Evolutionary conservation across 2,329 filamentous ascomycete species (phyloP).

Genomic region (Metarhizium robertsii): DNA sequence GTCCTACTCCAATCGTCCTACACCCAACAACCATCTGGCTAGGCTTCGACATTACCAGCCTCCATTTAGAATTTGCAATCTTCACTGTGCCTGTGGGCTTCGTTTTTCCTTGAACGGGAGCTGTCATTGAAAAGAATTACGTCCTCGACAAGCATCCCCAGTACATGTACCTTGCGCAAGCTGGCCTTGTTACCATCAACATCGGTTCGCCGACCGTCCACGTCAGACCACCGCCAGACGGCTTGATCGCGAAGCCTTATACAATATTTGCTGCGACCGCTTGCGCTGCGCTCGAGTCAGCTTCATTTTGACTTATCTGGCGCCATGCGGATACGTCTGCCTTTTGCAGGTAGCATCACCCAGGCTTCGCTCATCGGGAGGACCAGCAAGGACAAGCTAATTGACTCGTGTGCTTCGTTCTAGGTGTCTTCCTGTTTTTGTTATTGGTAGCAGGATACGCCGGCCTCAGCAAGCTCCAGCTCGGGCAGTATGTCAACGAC

Average conservation of each 20-base stretch:
- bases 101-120: not conserved
- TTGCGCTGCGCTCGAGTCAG: not conserved
- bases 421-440: slow-evolving; percentile 62
- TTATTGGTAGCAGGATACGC: slow-evolving; percentile 68
- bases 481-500: slow-evolving; percentile 62
- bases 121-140: not conserved
- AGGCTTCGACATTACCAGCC: not conserved
- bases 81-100: not conserved
- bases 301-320: not conserved
- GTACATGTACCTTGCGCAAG: not conserved
- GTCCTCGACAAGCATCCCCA: too few relatives aligned
- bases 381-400: not conserved
- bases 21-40: too few relatives aligned
- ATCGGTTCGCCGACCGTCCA: not conserved
- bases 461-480: slow-evolving; percentile 60
- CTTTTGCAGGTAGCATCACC: not conserved
- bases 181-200: not conserved
- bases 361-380: not conserved
- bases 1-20: too few relatives aligned
- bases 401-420: slow-evolving; percentile 8
- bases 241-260: not conserved
- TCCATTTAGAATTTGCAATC: not conserved
- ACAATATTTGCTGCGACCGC: not conserved
- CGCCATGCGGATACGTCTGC: slow-evolving; percentile 5
- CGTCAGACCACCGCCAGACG: not conserved